These are phyloP conservation scores for Thelonectria olida DNA, from an alignment of 2,329 filamentous ascomycete species.

Conservation along the genomic window DNA sequence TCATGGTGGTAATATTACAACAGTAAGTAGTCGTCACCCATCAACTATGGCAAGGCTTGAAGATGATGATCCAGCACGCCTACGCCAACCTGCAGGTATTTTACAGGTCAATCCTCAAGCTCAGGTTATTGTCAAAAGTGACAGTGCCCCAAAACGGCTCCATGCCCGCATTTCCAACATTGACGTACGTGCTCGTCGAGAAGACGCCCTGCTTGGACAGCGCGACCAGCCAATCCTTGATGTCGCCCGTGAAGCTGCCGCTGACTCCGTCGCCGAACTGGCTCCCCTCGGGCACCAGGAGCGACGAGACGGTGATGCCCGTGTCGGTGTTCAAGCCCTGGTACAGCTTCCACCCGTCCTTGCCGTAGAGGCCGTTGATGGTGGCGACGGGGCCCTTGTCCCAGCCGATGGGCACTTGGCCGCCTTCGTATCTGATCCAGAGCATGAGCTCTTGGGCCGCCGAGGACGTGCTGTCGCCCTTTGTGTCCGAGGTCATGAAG, in stretches of 20 bases:
- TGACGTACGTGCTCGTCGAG: slow-evolving; percentile 21
- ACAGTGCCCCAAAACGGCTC: slow-evolving; percentile 30
- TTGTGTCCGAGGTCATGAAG: slow-evolving; percentile 31
- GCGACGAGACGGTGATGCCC: slow-evolving; percentile 27
- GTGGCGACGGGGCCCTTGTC: slow-evolving; percentile 26
- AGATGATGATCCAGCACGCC: too few relatives aligned
- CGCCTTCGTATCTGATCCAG: slow-evolving; percentile 25
- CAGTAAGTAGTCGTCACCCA: too few relatives aligned
- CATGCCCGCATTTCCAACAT: slow-evolving; percentile 32
- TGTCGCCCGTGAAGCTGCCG: slow-evolving; percentile 24
- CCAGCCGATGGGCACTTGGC: slow-evolving; percentile 26
- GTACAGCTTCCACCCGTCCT: slow-evolving; percentile 31
- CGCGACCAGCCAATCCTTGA: slow-evolving; percentile 31
- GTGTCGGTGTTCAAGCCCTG: slow-evolving; percentile 28
- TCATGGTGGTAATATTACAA: too few relatives aligned
- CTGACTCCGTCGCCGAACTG: slow-evolving; percentile 20
- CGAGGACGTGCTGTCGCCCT: slow-evolving; percentile 23
- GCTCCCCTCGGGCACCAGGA: slow-evolving; percentile 13
- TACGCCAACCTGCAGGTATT: not conserved
- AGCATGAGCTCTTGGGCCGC: slow-evolving; percentile 31
- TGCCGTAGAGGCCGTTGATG: slow-evolving; percentile 26
- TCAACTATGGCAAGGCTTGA: too few relatives aligned
- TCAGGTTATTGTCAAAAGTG: slow-evolving; percentile 26
- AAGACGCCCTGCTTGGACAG: slow-evolving; percentile 25
- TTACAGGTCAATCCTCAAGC: slow-evolving; percentile 26